Base-by-base conservation (phyloP, 345 rosid species). In the Angophora floribunda region DNA sequence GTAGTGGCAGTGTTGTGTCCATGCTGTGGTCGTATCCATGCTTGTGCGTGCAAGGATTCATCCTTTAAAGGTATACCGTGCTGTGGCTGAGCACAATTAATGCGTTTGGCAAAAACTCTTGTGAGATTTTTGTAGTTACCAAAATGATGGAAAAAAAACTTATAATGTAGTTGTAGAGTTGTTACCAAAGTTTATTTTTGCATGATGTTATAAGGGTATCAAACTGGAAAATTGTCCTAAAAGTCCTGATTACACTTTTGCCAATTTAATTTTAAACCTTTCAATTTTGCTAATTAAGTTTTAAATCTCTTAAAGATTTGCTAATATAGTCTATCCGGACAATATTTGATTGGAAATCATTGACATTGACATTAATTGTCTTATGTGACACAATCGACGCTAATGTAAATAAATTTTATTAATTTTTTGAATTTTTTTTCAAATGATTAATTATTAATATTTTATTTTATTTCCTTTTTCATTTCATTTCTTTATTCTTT, bases 371-470 rank as follows among this genome's bases (percentile, higher is more conserved):
- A 4, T 28, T 1, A 4, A 0, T 9, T 28, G 8, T 55, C 1
- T 2, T 55, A 55, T 1, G 0, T 22, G 26, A 1, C 13, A 55
- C 21, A 2, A 22, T 0, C 0, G 4, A 0, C 9, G 5, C 26
- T 55, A 1, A 22, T 1, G 0, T 55, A 0, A 4, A 55, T 55
- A 55, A 55, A 22, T 22, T 53, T 55, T 55, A 19, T 1, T 55
- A 55, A 22, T 22, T 4, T 22, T 22, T 55, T 36, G 41, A 36
- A 36, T 2, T 36, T 36, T 36, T 36, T n/a, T n/a, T n/a, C n/a
- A n/a, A n/a, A n/a, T n/a, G 4, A 36, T 36, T 36, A 36, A 36
- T 36, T 36, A 2, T 22, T 22, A 22, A 4, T 3, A 0, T 21
- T 22, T 55, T 36, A 36, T 8, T 21, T 5, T 6, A 7, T 53